Percentiles rank a stretch among this genome's conserved stretches.
Evolutionary conservation across 257 asterid species (phyloP).

Genomic region (Solanum sitiens): DNA sequence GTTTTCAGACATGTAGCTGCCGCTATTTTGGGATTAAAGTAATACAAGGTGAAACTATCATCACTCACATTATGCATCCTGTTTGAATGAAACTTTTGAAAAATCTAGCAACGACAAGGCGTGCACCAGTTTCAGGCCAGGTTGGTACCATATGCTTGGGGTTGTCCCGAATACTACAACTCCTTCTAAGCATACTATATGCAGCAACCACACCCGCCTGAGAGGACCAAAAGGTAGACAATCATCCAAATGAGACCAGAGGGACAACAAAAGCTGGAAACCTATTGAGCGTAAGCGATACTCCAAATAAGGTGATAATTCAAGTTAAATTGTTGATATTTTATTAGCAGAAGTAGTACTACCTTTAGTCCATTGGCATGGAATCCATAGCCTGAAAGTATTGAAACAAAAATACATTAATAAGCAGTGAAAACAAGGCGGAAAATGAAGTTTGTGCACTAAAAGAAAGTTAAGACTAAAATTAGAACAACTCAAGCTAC

Average conservation of each 20-base stretch:
- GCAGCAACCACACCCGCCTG: conserved; percentile 77
- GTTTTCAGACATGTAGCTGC: not conserved
- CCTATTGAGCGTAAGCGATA: not conserved
- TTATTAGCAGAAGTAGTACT: not conserved
- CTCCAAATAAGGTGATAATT: not conserved
- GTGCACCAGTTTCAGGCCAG: conserved; percentile 77
- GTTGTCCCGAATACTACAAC: conserved; percentile 18
- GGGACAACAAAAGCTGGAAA: not conserved
- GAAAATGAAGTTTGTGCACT: not conserved
- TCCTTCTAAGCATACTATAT: conserved; percentile 35
- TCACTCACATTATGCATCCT: conserved; percentile 62
- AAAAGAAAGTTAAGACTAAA: not conserved
- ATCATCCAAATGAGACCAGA: not conserved
- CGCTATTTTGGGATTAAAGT: not conserved
- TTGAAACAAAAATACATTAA: not conserved
- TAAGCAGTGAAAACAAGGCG: not conserved
- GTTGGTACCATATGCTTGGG: conserved; percentile 68
- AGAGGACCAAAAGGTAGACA: not conserved
- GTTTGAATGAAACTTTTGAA: conserved; percentile 41
- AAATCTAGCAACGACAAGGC: conserved; percentile 55
- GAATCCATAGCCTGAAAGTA: conserved; percentile 58
- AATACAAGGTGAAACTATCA: not conserved
- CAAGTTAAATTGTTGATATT: not conserved
- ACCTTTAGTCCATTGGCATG: conserved; percentile 74
- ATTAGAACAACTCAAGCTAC: not conserved